These are phyloP conservation scores for Trichoderma arundinaceum DNA, from an alignment of 2,329 filamentous ascomycete genomes.

Conservation along the genomic window DNA sequence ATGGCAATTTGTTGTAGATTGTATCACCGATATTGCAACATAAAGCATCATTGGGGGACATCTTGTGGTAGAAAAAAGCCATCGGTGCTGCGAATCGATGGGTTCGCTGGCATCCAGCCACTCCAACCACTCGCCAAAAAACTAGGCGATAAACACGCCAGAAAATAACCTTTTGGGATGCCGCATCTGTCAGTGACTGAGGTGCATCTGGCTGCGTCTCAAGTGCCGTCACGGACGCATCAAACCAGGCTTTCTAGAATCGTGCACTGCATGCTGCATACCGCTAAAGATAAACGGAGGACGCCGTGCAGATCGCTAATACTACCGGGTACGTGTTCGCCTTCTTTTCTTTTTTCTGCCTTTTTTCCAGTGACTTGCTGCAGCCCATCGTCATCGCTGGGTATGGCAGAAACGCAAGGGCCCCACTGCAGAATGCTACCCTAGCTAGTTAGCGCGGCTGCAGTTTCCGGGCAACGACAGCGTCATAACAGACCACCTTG, in stretches of 20 bases:
- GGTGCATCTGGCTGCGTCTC: background rate
- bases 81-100: too few relatives aligned
- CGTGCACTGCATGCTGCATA: background rate
- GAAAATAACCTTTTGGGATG: too few relatives aligned
- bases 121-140: too few relatives aligned
- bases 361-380: background rate
- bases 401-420: background rate
- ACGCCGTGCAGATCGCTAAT: conserved; percentile 2
- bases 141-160: too few relatives aligned
- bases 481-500: conserved; percentile 30
- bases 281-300: background rate
- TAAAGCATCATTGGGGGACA: too few relatives aligned
- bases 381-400: conserved; percentile 26
- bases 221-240: background rate
- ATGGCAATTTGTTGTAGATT: too few relatives aligned
- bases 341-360: background rate
- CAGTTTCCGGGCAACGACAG: conserved; percentile 30
- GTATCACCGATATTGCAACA: too few relatives aligned
- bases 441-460: conserved; percentile 26
- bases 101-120: too few relatives aligned
- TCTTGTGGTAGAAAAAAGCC: too few relatives aligned
- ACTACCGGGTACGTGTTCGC: background rate
- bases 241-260: background rate
- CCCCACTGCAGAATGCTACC: conserved; percentile 24
- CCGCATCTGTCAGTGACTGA: too few relatives aligned